Base-by-base conservation (phyloP, 75 land plant genomes). In the Pseudotsuga menziesii region DNA sequence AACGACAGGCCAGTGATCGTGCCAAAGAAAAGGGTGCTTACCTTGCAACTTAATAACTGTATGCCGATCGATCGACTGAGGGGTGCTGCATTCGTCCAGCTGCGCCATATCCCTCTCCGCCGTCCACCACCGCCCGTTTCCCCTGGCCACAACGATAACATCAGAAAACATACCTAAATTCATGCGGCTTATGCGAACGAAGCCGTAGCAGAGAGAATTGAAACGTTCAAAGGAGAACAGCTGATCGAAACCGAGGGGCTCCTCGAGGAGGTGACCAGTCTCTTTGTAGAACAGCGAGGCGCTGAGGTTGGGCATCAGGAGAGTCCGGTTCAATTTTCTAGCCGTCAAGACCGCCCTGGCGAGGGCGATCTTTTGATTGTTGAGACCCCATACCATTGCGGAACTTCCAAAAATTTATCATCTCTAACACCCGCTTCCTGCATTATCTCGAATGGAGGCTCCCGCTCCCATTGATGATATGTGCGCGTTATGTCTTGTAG, bases 311-410 rank as follows among this genome's bases (percentile, higher is more conserved):
- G 98, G 98, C 91, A 89, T 88, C 62, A 95, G 74, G 8, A 92
- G 93, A 36, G 93, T 89, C 76, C 98, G 73, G 73, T 95, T 95
- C 62, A 95, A 83, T 79, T 87, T 83, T 75, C 93, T 85, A 4
- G 98, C 98, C 17, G 98, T 95, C 52, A 95, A 74, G 35, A 80
- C 83, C 77, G 95, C 95, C 77, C 93, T 90, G 7, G 95, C 98
- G 60, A 95, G 75, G 59, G 98, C 98, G 25, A 95, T 95, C 83
- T 95, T 95, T 82, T 95, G 98, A 75, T 95, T 95, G 93, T 95
- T 95, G 25, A 95, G 79, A 1, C 98, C 98, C 98, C 95, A 95
- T 0, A 87, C 83, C 48, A 95, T 92, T 95, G 98, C 66, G 98
- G 98, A 63, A 89, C 93, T 79, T 90, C 88, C 74, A 95, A 62